These are phyloP conservation scores for Hymenoscyphus infarciens DNA, from an alignment of 2,329 filamentous ascomycete species.

Conservation along the genomic window DNA sequence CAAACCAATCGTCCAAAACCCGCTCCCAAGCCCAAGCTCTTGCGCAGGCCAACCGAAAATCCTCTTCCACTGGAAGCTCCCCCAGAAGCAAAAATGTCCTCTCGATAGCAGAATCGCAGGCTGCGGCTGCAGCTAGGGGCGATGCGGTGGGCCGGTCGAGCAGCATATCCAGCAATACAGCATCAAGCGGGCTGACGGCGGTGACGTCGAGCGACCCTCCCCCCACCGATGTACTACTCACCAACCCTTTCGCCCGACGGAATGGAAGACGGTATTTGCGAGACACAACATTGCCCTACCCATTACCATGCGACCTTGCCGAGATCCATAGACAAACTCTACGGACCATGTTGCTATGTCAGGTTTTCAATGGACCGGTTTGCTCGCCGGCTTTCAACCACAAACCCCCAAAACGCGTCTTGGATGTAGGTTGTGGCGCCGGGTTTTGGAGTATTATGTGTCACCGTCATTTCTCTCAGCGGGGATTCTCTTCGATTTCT, in stretches of 20 bases:
- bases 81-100: slow-evolving; percentile 29
- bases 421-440: slow-evolving; percentile 84
- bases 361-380: slow-evolving; percentile 76
- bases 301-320: slow-evolving; percentile 81
- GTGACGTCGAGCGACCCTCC: slow-evolving; percentile 29
- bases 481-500: slow-evolving; percentile 64
- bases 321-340: slow-evolving; percentile 87
- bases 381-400: slow-evolving; percentile 65
- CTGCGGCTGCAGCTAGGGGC: slow-evolving; percentile 20
- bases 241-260: slow-evolving; percentile 62
- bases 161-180: slow-evolving; percentile 32
- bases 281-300: slow-evolving; percentile 69
- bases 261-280: slow-evolving; percentile 82
- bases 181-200: slow-evolving; percentile 30
- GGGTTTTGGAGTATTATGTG: slow-evolving; percentile 89
- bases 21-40: slow-evolving; percentile 24
- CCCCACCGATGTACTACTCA: slow-evolving; percentile 21
- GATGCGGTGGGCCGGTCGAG: slow-evolving; percentile 27
- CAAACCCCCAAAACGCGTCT: slow-evolving; percentile 69
- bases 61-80: slow-evolving; percentile 25
- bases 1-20: slow-evolving; percentile 31
- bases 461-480: slow-evolving; percentile 70
- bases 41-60: slow-evolving; percentile 26
- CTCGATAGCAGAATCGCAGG: slow-evolving; percentile 27
- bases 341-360: slow-evolving; percentile 74